Evolutionary conservation across 1,284 basidiomycete genomes (phyloP), one percentile per base, ranked within the genome.

Genomic region (Phylloporus gajari): DNA sequence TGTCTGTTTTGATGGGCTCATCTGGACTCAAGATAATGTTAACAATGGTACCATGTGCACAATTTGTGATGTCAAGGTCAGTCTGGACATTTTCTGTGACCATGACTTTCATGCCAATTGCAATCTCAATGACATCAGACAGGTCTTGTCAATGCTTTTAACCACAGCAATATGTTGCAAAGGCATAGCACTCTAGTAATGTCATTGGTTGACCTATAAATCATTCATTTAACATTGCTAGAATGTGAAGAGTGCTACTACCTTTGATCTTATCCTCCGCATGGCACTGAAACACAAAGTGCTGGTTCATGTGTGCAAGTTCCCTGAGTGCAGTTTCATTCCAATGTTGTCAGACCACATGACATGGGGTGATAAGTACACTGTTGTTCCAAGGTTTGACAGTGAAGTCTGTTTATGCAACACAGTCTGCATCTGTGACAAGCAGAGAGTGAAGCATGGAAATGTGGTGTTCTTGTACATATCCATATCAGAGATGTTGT

Each of bases 21-120:
- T n/a, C 25, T 19, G 61, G 19, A 32, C 15, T 5, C 1, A 40
- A 21, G 3, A 27, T n/a, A 13, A 65, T 51, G 53, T 59, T 11
- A 3, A 61, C 6, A 3, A 68, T 8, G 0, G 30, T 68, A 2
- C 67, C 21, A 2, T 15, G 17, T 27, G 70, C 63, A 0, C 70
- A 59, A 23, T 71, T 71, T 3, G 70, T 71, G 11, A 71, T 62
- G 15, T 69, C 48, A 1, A 71, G 68, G 11, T 71, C 48, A 5
- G 68, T 71, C 8, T 56, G 30, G 1, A 66, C 23, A 3, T 71
- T 66, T 5, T 30, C 15, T 11, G 58, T 71, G 0, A 71, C 63
- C 46, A 69, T 68, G 1, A 68, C 63, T 9, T 46, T 68, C 62
- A 46, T 46, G 2, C 44, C 21, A 19, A 53, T 27, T 5, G 51